Percentiles rank a stretch among this genome's conserved stretches.
Conservation (phyloP, 306 rosid species). For the Cucumis cinereus region DNA sequence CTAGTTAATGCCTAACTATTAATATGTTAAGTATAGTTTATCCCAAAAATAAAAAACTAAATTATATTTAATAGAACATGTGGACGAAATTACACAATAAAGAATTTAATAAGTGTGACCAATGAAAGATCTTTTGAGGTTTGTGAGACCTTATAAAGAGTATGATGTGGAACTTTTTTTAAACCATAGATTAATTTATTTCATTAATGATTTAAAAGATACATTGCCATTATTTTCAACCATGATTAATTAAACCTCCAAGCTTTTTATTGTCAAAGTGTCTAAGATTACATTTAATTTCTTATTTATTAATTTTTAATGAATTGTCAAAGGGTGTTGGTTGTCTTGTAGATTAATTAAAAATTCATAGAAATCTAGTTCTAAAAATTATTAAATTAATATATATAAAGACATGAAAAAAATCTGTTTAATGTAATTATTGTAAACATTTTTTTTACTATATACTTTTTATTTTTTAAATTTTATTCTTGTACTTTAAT, state of each 20-base stretch:
- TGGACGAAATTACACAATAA: too few relatives aligned
- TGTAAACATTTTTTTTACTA: background rate
- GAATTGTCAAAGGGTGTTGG: background rate
- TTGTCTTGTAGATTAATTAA: background rate
- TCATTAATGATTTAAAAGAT: conserved; percentile 1
- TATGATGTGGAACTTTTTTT: background rate
- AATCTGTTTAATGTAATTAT: background rate
- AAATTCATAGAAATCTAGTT: background rate
- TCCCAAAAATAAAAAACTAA: too few relatives aligned
- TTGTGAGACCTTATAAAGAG: background rate
- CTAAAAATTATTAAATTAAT: background rate
- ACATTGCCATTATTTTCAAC: background rate
- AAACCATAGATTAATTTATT: background rate
- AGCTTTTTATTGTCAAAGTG: background rate
- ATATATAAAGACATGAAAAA: background rate
- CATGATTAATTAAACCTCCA: background rate
- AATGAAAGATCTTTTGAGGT: background rate
- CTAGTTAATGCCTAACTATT: too few relatives aligned
- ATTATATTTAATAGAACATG: too few relatives aligned
- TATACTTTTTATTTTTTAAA: background rate
- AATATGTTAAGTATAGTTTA: too few relatives aligned
- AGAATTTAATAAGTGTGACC: background rate
- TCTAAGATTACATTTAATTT: background rate
- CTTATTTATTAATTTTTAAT: background rate
- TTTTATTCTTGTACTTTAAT: background rate